These are phyloP conservation scores for Cornus kousa DNA, from an alignment of 148 eudicot genomes.

Conservation along the genomic window DNA sequence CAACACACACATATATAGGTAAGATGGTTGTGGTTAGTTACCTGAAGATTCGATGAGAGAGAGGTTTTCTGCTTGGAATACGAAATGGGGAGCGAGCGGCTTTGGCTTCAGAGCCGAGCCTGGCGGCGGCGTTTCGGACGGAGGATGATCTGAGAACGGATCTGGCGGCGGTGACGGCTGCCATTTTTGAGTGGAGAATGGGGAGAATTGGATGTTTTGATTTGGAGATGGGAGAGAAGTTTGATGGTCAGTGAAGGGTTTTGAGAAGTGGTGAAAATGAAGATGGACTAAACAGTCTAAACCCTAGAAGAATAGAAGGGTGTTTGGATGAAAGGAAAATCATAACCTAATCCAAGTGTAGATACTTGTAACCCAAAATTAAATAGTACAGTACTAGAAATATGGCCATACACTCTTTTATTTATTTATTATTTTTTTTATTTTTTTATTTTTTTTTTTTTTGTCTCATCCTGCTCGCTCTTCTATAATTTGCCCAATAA, in stretches of 20 bases:
- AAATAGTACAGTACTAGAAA: no score
- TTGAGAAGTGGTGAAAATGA: not conserved
- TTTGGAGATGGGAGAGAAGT: not conserved
- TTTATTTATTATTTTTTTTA: no score
- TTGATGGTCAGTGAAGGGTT: not conserved
- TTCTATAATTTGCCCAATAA: no score
- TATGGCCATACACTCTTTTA: no score
- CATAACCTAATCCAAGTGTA: no score
- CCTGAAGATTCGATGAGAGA: conserved; percentile 63
- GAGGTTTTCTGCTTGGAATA: conserved; percentile 37
- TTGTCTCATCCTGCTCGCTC: no score
- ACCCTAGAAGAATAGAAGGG: not conserved
- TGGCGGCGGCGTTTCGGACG: conserved; percentile 40
- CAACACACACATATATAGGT: not conserved
- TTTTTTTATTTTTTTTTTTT: no score
- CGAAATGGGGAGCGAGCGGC: conserved; percentile 54
- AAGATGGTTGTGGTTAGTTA: conserved; percentile 3
- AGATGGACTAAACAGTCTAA: not conserved
- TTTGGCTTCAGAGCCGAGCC: conserved; percentile 39
- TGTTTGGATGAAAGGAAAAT: not conserved
- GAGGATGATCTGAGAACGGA: conserved; percentile 52
- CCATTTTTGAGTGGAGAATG: not conserved
- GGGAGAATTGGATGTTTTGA: not conserved
- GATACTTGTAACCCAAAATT: no score
- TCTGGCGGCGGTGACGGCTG: conserved; percentile 52